Evolutionary conservation across 192 early-diverging fungal genomes (phyloP).

Genomic region (Podila clonocystis): DNA sequence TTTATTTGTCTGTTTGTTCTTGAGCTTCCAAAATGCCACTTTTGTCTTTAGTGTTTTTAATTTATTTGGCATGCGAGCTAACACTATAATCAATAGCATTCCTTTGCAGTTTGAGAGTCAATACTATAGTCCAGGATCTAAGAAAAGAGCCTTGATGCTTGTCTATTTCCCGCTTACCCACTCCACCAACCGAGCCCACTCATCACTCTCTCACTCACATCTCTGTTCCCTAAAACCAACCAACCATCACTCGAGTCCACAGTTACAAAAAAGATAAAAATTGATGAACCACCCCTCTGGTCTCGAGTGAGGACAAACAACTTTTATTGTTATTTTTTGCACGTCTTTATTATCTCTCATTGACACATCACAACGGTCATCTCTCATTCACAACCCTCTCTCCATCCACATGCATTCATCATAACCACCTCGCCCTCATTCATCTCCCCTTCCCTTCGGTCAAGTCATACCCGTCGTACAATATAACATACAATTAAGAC

Average conservation of each 20-base stretch:
- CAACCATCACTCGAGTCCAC: background rate
- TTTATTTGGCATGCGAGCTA: too few species aligned
- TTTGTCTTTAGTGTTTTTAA: too few species aligned
- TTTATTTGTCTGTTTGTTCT: too few species aligned
- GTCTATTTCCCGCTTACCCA: background rate
- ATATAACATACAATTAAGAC: background rate
- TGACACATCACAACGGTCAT: background rate
- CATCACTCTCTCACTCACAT: background rate
- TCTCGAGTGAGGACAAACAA: too few species aligned
- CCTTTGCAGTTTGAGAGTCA: too few species aligned
- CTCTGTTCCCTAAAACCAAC: background rate
- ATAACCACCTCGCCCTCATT: constrained; percentile 1
- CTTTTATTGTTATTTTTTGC: background rate
- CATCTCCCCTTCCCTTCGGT: background rate
- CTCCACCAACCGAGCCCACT: background rate
- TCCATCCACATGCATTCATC: constrained; percentile 4
- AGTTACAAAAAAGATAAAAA: background rate
- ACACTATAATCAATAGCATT: too few species aligned
- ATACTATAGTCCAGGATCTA: too few species aligned
- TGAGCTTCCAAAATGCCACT: too few species aligned
- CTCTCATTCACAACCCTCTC: background rate
- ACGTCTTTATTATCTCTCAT: background rate
- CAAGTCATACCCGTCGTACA: background rate
- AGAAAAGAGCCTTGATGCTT: too few species aligned
- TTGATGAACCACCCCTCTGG: too few species aligned